Percentiles rank a stretch among this genome's conserved stretches.
Evolutionary conservation across 192 early-diverging fungal genomes (phyloP).

Genomic region (Coemansia sp.): DNA sequence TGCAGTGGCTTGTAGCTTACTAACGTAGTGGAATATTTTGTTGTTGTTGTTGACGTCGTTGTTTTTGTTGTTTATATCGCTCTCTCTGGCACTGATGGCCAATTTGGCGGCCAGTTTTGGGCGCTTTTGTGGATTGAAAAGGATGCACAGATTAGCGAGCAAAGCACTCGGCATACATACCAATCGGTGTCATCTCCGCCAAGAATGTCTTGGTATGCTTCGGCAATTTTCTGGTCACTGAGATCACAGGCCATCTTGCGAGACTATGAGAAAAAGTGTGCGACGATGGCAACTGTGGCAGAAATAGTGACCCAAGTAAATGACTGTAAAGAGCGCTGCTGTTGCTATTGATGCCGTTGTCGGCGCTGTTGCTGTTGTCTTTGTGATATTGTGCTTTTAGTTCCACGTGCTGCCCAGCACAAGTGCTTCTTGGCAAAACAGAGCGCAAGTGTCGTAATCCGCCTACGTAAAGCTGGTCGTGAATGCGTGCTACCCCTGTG

Average conservation of each 20-base stretch:
- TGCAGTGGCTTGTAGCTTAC: neutral
- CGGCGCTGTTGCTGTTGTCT: no score
- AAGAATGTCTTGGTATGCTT: constrained; percentile 38
- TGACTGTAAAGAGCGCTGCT: neutral
- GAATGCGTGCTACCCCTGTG: neutral
- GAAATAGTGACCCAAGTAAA: neutral
- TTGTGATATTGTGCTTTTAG: neutral
- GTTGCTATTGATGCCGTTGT: no score
- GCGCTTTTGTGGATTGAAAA: neutral
- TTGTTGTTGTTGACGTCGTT: neutral
- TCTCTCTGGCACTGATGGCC: neutral
- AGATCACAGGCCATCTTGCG: constrained; percentile 36
- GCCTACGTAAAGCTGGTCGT: neutral
- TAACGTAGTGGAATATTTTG: neutral
- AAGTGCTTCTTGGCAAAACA: neutral
- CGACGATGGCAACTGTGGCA: neutral
- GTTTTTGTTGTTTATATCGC: neutral
- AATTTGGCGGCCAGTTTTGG: neutral
- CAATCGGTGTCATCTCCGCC: constrained; percentile 38
- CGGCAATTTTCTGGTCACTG: constrained; percentile 35
- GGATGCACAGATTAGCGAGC: neutral
- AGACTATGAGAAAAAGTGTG: neutral
- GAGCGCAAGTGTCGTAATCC: neutral
- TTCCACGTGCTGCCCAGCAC: neutral
- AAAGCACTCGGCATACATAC: constrained; percentile 16